phyloP scores from a whole-genome alignment of 257 asterid species.

The Galeopsis tetrahit region DNA sequence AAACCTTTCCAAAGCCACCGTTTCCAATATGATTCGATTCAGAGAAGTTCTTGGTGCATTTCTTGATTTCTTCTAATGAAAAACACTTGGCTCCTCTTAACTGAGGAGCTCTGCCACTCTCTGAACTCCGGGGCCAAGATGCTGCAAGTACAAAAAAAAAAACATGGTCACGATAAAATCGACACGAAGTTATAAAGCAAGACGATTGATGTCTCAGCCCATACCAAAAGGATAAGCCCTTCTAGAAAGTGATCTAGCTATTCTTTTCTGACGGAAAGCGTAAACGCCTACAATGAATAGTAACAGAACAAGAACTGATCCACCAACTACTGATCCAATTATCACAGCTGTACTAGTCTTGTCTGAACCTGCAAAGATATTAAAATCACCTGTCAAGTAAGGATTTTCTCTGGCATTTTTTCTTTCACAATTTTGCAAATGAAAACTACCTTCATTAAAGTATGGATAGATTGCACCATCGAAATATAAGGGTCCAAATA shows the following conservation, averaged over 20 bases:
- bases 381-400: too few relatives aligned
- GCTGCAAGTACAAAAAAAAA: conserved; percentile 50
- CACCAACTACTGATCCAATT: conserved; percentile 80
- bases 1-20: conserved; percentile 96
- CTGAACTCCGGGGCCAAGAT: conserved; percentile 64
- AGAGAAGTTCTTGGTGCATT: conserved; percentile 74
- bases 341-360: conserved; percentile 30
- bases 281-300: conserved; percentile 66
- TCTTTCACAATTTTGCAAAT: too few relatives aligned
- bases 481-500: too few relatives aligned
- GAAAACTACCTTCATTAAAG: not conserved
- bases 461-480: not conserved
- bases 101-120: conserved; percentile 84
- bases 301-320: conserved; percentile 52
- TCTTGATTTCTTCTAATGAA: conserved; percentile 80
- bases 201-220: not conserved
- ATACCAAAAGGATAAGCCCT: conserved; percentile 84
- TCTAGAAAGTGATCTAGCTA: conserved; percentile 69
- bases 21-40: conserved; percentile 62
- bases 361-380: too few relatives aligned
- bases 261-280: conserved; percentile 72
- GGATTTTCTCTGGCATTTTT: too few relatives aligned
- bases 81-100: conserved; percentile 70
- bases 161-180: conserved; percentile 14
- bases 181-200: not conserved